Conservation (phyloP, 441 rosid species). For the Brassica balearica region DNA sequence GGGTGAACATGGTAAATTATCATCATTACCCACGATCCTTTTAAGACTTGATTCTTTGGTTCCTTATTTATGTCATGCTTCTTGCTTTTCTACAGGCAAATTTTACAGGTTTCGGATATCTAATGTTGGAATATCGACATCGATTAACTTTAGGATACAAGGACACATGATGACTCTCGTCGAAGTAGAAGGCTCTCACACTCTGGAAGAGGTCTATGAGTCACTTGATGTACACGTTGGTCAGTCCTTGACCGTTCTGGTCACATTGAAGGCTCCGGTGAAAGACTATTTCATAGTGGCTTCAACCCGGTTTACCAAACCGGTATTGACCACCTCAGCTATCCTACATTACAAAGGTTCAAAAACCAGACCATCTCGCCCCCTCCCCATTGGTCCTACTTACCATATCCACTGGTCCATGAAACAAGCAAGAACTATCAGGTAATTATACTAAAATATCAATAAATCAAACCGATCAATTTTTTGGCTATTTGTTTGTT, state of each 20-base stretch:
- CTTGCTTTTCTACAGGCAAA: slow-evolving; percentile 47
- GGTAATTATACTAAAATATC: slow-evolving; percentile 44
- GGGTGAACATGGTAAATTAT: slow-evolving; percentile 59
- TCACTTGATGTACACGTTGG: slow-evolving; percentile 81
- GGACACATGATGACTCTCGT: slow-evolving; percentile 70
- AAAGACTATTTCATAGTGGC: slow-evolving; percentile 71
- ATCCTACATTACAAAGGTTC: slow-evolving; percentile 69
- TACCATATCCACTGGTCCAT: slow-evolving; percentile 77
- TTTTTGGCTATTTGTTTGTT: neutral
- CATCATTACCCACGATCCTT: neutral
- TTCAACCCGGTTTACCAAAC: slow-evolving; percentile 75
- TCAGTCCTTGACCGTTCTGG: slow-evolving; percentile 67
- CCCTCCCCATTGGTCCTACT: slow-evolving; percentile 76
- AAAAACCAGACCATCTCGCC: slow-evolving; percentile 51
- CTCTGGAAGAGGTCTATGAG: slow-evolving; percentile 63
- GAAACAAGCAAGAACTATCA: slow-evolving; percentile 84
- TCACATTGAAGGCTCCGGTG: slow-evolving; percentile 46
- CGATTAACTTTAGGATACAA: slow-evolving; percentile 86
- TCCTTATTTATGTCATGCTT: neutral
- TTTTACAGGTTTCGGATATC: slow-evolving; percentile 70
- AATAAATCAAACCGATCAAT: neutral
- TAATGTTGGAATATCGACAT: slow-evolving; percentile 68
- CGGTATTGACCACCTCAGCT: slow-evolving; percentile 56
- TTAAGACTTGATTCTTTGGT: neutral
- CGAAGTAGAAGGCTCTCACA: slow-evolving; percentile 86